Evolutionary conservation across 441 rosid species (phyloP), one percentile per base, ranked within the genome.

Genomic region (Croton laevigatus): DNA sequence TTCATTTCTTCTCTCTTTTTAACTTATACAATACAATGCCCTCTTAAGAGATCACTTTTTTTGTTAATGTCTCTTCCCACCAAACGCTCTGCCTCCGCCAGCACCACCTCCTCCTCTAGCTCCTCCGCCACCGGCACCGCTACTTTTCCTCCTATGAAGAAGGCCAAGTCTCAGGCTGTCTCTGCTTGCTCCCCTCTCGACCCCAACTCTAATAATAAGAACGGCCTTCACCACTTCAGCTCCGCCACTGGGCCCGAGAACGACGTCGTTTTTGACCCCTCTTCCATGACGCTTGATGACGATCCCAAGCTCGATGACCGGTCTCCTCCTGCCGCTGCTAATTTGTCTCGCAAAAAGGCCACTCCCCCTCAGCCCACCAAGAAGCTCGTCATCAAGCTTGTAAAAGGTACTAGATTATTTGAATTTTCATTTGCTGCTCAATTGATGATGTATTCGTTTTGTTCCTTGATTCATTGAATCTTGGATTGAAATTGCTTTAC

Each of bases 291-390:
- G 20, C 87, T 89, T 71, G 96, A 93, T 32, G 97, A 92, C 52
- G 96, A 87, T 80, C 78, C 82, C 67, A 84, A 82, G 74, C 76
- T 85, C 73, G 84, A 69, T 68, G 81, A 73, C 73, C 12, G 81
- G 32, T 69, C 72, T 27, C 73, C 75, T 20, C 83, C 81, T 45
- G 71, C 84, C 68, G 88, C 97, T 52, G 96, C 97, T 38, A 96
- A 93, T 85, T 83, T 96, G 72, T 84, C 97, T 54, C 93, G 99
- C 57, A 96, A 93, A 84, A 96, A 91, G 65, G 97, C 99, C 65
- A 89, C 86, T 16, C 94, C 79, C 0, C 98, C 97, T 11, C 98
- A 93, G 77, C 99, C 98, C 40, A 71, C 94, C n/a, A 96, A 93
- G 80, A 96, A 90, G 84, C 80, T 96, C 66, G 97, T 93, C 37